Conservation (phyloP, 495 filamentous ascomycete genomes). For the Neurospora sp. region DNA sequence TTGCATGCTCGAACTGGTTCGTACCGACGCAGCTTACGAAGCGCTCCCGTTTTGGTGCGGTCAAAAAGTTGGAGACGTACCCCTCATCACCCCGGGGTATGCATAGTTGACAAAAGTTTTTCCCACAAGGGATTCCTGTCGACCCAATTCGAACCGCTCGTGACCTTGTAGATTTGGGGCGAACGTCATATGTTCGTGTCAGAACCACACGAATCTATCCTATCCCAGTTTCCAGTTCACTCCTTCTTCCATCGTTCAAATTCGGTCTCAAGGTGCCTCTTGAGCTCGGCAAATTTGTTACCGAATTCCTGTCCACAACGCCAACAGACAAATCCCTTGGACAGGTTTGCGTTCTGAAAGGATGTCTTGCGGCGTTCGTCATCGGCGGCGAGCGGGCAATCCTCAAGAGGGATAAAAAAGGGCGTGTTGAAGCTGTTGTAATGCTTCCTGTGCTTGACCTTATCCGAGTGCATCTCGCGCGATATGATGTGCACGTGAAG, state of each 20-base stretch:
- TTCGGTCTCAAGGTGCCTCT: slow-evolving; percentile 70
- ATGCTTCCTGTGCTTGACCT: slow-evolving; percentile 72
- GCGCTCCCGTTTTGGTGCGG: not conserved
- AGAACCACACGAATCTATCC: not conserved
- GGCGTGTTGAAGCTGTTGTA: slow-evolving; percentile 83
- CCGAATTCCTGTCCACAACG: slow-evolving; percentile 67
- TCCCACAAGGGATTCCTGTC: not conserved
- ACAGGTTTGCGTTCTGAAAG: slow-evolving; percentile 40
- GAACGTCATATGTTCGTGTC: not conserved
- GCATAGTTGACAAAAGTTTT: not conserved
- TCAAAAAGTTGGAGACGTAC: not conserved
- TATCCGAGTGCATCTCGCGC: slow-evolving; percentile 57
- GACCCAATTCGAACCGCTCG: not conserved
- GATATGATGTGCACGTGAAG: slow-evolving; percentile 84
- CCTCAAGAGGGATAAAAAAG: slow-evolving; percentile 76
- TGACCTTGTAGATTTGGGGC: too few species aligned
- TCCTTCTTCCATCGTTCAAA: slow-evolving; percentile 71
- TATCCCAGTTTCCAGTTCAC: slow-evolving; percentile 19
- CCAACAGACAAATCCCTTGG: slow-evolving; percentile 68
- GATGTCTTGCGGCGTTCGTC: slow-evolving; percentile 50
- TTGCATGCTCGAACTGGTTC: not conserved
- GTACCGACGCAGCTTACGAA: not conserved
- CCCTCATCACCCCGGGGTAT: not conserved
- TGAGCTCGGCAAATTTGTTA: slow-evolving; percentile 60
- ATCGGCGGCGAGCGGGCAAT: slow-evolving; percentile 60